Evolutionary conservation across 257 asterid genomes (phyloP), one percentile per base, ranked within the genome.

Genomic region (Jasminum sambac): DNA sequence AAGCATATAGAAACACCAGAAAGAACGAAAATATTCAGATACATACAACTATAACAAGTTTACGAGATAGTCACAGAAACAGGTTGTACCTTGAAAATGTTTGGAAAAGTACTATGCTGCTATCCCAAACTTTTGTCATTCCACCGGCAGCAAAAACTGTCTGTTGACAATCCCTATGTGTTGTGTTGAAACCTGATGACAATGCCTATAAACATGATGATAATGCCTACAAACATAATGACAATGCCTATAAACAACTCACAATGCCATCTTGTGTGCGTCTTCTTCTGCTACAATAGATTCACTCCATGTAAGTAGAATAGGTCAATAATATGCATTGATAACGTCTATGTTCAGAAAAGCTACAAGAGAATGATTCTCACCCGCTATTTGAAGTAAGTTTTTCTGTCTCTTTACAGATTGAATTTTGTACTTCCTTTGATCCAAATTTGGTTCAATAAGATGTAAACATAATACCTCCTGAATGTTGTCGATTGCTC

Each of bases 371-470:
- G 21, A 0, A 34, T 19, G 14, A 72, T 41, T 65, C 62, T 41
- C 57, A 71, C 39, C 72, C 42, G 46, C 9, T 30, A 30, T 8
- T 74, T 74, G 66, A 70, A 24, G 78, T 73, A 73, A 80, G 36
- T 59, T 25, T 30, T 34, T 24, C 37, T 63, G 40, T 55, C 52
- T 38, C 46, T 11, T n/a, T 3, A 58, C 2, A 60, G 19, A 16
- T 5, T 11, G 30, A 43, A 67, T 67, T 19, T 46, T 16, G 57
- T 46, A 16, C 57, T 16, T 16, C 16, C 16, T 41, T 38, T 41
- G 6, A 16, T 5, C 6, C 57, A 46, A 0, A 13, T 46, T 16
- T 46, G 57, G 23, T n/a, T 14, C 12, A 42, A 1, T 10, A 13
- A 44, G 55, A 14, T 12, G 5, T 13, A 43, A 43, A 11, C 11